Conservation (phyloP, 2,329 filamentous ascomycete genomes). For the Colletotrichum magnum region DNA sequence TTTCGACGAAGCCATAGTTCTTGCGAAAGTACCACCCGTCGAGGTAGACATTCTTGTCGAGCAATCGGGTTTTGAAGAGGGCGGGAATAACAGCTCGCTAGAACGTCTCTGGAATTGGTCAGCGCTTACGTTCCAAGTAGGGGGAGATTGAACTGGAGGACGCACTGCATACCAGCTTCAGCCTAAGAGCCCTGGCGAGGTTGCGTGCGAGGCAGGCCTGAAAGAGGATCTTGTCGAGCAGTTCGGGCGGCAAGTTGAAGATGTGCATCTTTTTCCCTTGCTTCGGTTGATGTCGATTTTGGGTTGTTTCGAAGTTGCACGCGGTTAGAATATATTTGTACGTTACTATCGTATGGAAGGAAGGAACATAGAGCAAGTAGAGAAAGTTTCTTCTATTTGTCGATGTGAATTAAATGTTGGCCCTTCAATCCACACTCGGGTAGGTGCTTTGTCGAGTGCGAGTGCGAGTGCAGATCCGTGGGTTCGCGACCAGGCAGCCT, state of each 20-base stretch:
- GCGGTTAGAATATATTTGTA: too few relatives aligned
- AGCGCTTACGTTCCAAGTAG: neutral
- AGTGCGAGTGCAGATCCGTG: too few relatives aligned
- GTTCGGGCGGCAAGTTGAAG: neutral
- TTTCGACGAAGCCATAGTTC: neutral
- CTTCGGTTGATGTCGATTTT: too few relatives aligned
- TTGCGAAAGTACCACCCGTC: neutral
- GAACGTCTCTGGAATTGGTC: neutral
- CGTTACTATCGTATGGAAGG: too few relatives aligned
- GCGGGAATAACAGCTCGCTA: neutral
- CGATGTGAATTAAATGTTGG: too few relatives aligned
- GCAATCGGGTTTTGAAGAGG: neutral
- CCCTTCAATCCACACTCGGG: too few relatives aligned
- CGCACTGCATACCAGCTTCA: neutral
- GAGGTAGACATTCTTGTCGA: neutral
- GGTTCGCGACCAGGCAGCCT: too few relatives aligned
- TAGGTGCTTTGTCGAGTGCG: too few relatives aligned
- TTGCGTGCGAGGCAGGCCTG: neutral
- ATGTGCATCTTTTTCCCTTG: neutral
- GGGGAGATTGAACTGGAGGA: neutral
- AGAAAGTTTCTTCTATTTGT: too few relatives aligned
- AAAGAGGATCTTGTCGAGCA: neutral
- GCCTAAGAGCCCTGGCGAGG: neutral
- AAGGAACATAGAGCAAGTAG: too few relatives aligned
- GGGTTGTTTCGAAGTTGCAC: too few relatives aligned